Evolutionary conservation across 192 early-diverging fungal genomes (phyloP).

Genomic region (Linnemannia zychae): DNA sequence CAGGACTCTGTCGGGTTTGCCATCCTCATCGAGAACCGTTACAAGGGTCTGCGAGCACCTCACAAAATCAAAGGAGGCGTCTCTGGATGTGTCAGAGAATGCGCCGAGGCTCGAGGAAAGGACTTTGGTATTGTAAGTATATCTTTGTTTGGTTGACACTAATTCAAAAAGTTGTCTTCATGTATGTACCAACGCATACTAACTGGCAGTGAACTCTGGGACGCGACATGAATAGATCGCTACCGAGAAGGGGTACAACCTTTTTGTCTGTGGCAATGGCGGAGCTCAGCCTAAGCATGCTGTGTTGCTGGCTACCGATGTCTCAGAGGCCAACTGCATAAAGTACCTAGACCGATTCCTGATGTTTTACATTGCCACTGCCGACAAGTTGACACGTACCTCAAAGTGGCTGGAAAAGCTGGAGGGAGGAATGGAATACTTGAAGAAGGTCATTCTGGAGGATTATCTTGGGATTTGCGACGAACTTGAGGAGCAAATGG

Average conservation of each 20-base stretch:
- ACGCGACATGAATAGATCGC: conserved; percentile 69
- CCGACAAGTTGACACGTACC: conserved; percentile 72
- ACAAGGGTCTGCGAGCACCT: conserved; percentile 77
- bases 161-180: not conserved
- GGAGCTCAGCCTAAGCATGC: conserved; percentile 78
- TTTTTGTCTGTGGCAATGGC: conserved; percentile 80
- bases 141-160: conserved; percentile 17
- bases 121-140: conserved; percentile 56
- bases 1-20: conserved; percentile 79
- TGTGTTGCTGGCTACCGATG: conserved; percentile 66
- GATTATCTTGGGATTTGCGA: conserved; percentile 73
- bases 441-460: conserved; percentile 71
- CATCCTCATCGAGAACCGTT: conserved; percentile 72
- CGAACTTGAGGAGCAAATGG: conserved; percentile 79
- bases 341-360: conserved; percentile 75
- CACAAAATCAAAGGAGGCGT: conserved; percentile 80
- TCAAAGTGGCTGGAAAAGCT: conserved; percentile 80
- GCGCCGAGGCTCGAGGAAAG: conserved; percentile 64
- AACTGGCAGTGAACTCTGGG: conserved; percentile 53
- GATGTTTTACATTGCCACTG: conserved; percentile 80
- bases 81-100: conserved; percentile 77
- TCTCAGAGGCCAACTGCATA: conserved; percentile 65
- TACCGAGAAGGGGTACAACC: conserved; percentile 78
- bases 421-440: conserved; percentile 74
- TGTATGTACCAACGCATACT: not conserved